These are phyloP conservation scores for Leccinum truebloodii DNA, from an alignment of 768 basidiomycete species.

Conservation along the genomic window DNA sequence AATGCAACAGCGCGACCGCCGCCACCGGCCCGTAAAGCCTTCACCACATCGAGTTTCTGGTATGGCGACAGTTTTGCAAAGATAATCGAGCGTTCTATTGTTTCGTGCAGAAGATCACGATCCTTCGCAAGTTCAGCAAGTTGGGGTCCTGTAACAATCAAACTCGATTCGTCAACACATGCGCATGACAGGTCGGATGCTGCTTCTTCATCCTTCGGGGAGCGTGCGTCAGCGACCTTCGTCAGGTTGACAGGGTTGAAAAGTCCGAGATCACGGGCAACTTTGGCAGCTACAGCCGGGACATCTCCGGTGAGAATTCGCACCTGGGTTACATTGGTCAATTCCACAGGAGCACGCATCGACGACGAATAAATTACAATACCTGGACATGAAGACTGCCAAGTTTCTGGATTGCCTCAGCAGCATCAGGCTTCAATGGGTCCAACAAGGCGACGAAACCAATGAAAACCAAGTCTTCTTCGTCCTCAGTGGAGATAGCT, in stretches of 20 bases:
- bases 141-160: constrained; percentile 32
- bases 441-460: constrained; percentile 33
- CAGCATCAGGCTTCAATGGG: constrained; percentile 34
- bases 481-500: constrained; percentile 25
- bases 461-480: constrained; percentile 31
- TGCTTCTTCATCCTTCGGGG: constrained; percentile 30
- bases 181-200: constrained; percentile 5
- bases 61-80: constrained; percentile 36
- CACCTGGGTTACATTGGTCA: constrained; percentile 19
- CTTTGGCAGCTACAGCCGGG: constrained; percentile 38
- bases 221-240: background rate
- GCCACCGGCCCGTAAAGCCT: constrained; percentile 27
- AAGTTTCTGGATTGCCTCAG: constrained; percentile 31
- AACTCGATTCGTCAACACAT: constrained; percentile 20
- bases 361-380: background rate
- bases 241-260: constrained; percentile 25
- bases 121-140: constrained; percentile 33
- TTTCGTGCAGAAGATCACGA: constrained; percentile 24
- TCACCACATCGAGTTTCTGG: constrained; percentile 36
- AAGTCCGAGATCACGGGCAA: constrained; percentile 38
- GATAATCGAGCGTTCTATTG: constrained; percentile 33
- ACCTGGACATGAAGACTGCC: constrained; percentile 33
- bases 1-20: constrained; percentile 34
- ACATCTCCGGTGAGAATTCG: constrained; percentile 39
- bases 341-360: constrained; percentile 3